Evolutionary conservation across 2,329 filamentous ascomycete species (phyloP).

Genomic region (Septoria petroselini): DNA sequence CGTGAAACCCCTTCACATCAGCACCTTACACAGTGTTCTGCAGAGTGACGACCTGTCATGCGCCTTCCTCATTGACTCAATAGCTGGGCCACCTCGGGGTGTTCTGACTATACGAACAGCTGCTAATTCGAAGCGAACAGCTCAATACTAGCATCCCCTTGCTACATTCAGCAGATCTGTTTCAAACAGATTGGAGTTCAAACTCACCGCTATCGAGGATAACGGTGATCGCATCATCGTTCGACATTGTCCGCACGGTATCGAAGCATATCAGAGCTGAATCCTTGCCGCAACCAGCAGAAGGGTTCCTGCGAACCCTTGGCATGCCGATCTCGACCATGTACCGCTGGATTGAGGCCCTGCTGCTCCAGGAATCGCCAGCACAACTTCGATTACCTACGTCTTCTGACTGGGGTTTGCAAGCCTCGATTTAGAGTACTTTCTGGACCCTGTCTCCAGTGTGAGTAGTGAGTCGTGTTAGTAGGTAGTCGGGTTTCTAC

Average conservation of each 20-base stretch:
- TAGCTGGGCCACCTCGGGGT: not conserved
- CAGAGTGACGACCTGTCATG: not conserved
- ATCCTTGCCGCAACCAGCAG: constrained; percentile 5
- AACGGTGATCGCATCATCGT: constrained; percentile 5
- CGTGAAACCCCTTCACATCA: not conserved
- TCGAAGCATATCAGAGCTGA: constrained; percentile 7
- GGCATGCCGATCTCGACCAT: constrained; percentile 3
- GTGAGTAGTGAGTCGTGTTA: too few relatives aligned
- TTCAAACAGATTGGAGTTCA: constrained; percentile 7
- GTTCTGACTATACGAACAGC: not conserved
- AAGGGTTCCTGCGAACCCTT: not conserved
- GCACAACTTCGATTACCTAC: constrained; percentile 2
- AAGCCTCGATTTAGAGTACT: constrained; percentile 3
- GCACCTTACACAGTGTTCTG: not conserved
- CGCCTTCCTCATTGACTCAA: not conserved
- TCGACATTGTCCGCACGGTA: constrained; percentile 2
- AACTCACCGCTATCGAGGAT: not conserved
- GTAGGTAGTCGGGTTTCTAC: constrained; percentile 1
- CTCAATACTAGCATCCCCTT: constrained; percentile 4
- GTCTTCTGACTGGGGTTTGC: not conserved
- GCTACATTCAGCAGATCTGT: constrained; percentile 7
- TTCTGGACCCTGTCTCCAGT: constrained; percentile 3
- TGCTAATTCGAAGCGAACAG: not conserved
- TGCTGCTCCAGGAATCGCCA: not conserved
- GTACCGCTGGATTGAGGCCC: not conserved